Conservation (phyloP, 345 rosid species). For the Citropsis articulata region DNA sequence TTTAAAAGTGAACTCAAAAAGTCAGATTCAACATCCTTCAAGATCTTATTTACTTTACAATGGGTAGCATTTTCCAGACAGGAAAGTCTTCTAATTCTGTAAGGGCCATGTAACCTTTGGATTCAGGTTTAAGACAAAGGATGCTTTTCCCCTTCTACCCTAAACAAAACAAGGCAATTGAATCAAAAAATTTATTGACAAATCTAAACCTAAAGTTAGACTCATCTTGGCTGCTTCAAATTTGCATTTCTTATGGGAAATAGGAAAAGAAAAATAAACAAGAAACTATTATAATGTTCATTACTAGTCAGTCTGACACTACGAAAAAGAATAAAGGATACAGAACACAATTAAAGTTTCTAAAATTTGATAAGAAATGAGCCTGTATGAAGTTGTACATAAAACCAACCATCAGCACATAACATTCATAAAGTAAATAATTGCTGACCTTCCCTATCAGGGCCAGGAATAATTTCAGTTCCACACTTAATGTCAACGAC, state of each 20-base stretch:
- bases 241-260: no score
- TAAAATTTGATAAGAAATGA: neutral
- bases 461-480: conserved; percentile 66
- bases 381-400: neutral
- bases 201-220: neutral
- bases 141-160: neutral
- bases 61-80: neutral
- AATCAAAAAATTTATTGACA: neutral
- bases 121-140: neutral
- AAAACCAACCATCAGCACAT: neutral
- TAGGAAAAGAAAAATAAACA: neutral
- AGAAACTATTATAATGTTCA: neutral
- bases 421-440: conserved; percentile 7
- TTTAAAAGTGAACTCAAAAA: neutral
- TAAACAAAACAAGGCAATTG: neutral
- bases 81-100: neutral
- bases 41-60: neutral
- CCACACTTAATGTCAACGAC: conserved; percentile 50
- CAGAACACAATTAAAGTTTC: neutral
- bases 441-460: conserved; percentile 53
- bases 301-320: neutral
- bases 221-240: no score
- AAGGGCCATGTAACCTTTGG: neutral
- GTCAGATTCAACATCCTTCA: neutral
- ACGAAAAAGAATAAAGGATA: conserved; percentile 4